These are phyloP conservation scores for Leccinum ochraceum DNA, from an alignment of 768 basidiomycete genomes.

Conservation along the genomic window DNA sequence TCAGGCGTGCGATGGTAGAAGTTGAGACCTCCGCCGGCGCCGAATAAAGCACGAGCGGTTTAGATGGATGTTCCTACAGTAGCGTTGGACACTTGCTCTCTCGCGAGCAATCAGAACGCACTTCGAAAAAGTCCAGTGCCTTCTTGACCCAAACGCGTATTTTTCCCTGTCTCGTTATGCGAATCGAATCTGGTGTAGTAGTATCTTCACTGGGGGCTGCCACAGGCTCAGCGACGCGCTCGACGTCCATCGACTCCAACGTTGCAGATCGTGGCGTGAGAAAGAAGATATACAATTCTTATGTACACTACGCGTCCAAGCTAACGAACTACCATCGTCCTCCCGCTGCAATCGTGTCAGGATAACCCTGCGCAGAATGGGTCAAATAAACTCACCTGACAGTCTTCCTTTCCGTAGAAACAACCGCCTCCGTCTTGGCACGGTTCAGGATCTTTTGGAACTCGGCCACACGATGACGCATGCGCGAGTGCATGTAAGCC, in stretches of 20 bases:
- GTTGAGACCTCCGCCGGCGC: constrained; percentile 43
- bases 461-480: constrained; percentile 91
- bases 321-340: constrained; percentile 58
- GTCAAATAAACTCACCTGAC: constrained; percentile 58
- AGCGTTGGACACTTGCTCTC: constrained; percentile 10
- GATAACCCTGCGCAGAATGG: neutral
- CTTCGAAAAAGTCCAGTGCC: constrained; percentile 56
- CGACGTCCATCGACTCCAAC: constrained; percentile 19
- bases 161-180: constrained; percentile 59
- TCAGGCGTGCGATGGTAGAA: constrained; percentile 56
- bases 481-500: constrained; percentile 98
- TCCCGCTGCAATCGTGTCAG: constrained; percentile 43
- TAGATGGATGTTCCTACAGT: constrained; percentile 47
- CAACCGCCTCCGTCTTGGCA: constrained; percentile 89
- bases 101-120: constrained; percentile 27
- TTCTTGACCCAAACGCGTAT: constrained; percentile 52
- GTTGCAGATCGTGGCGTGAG: constrained; percentile 20
- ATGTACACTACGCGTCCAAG: neutral
- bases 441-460: constrained; percentile 96
- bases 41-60: constrained; percentile 59
- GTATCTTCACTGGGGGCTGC: constrained; percentile 7
- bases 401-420: constrained; percentile 79
- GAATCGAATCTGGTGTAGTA: constrained; percentile 37
- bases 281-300: constrained; percentile 3
- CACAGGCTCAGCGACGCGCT: constrained; percentile 2